These are phyloP conservation scores for Candida vartiovaarae DNA, from an alignment of 805 yeast genomes.

Conservation along the genomic window DNA sequence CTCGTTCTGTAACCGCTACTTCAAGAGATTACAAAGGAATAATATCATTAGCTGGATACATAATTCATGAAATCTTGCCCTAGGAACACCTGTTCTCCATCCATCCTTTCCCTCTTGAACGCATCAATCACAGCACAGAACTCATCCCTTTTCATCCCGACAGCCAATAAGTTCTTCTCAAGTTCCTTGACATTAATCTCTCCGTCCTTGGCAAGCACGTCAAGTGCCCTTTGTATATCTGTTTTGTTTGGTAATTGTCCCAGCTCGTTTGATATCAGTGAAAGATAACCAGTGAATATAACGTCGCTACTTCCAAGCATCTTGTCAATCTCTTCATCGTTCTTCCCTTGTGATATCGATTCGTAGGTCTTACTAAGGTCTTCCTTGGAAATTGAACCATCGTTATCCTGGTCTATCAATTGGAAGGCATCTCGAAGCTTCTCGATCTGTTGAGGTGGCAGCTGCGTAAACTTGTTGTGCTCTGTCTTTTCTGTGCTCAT, in stretches of 20 bases:
- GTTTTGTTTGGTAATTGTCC: conserved; percentile 42
- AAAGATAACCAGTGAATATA: conserved; percentile 55
- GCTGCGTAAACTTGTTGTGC: conserved; percentile 26
- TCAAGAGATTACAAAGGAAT: neutral
- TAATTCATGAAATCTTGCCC: conserved; percentile 56
- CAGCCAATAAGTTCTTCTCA: conserved; percentile 40
- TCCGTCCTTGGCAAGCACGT: conserved; percentile 39
- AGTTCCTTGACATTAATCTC: conserved; percentile 43
- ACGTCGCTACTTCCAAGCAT: conserved; percentile 35
- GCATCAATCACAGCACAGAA: conserved; percentile 46
- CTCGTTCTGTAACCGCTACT: neutral
- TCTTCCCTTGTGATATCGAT: conserved; percentile 41
- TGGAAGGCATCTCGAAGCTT: conserved; percentile 71
- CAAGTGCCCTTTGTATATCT: conserved; percentile 54
- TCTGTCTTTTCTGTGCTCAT: neutral
- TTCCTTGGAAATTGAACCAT: conserved; percentile 48
- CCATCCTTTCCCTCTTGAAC: conserved; percentile 46
- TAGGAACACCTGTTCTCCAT: conserved; percentile 52
- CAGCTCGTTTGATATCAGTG: conserved; percentile 52
- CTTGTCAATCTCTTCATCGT: conserved; percentile 33
- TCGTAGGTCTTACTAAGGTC: conserved; percentile 52
- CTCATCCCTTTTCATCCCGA: conserved; percentile 33
- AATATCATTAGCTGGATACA: conserved; percentile 6
- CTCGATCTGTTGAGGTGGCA: conserved; percentile 56
- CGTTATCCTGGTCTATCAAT: conserved; percentile 75